Evolutionary conservation across 2,329 filamentous ascomycete species (phyloP), one percentile per base, ranked within the genome.

Genomic region (Pyrenophora tritici-repentis): DNA sequence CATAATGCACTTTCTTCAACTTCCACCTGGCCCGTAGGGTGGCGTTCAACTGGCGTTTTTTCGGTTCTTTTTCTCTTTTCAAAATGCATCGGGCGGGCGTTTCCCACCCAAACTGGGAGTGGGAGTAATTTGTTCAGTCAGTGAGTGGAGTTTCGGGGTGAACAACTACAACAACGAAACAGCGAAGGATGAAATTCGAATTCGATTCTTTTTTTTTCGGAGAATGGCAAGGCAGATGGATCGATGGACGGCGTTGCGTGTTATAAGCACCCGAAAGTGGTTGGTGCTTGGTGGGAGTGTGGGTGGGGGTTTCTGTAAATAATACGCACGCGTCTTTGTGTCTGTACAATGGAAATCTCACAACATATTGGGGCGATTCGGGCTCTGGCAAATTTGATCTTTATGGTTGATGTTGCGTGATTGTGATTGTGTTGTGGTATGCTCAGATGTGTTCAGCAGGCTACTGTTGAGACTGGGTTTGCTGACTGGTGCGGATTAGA

Each of bases 321-420:
- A 49, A 63, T 61, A 60, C 20, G 38, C 26, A 36, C 42, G 47
- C 51, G 26, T 29, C 10, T 29, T 3, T 29, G 24, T 26, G 6
- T 43, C 34, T 50, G 59, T 55, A 62, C 49, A 61, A 53, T 53
- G 40, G 10, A 42, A 66, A 66, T 61, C 40, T 55, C n/a, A 63
- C 53, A 54, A 56, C 42, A 18, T 55, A 63, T 61, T 63, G 58
- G 56, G 52, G 60, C 60, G 50, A 29, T 42, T 20, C 24, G 22
- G 13, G 43, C 38, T 33, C 38, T 14, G 26, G 34, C 18, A 41
- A 42, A 38, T n/a, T 40, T 18, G n/a, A 26, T 24, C 3, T 26
- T 35, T 1, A 26, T 9, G 2, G 14, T 41, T 13, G 10, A 4
- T 29, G n/a, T 36, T 9, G 31, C 26, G 26, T 13, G 9, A n/a